Percentiles rank a stretch among this genome's conserved stretches.
Evolutionary conservation across 352 stramenopile genomes (phyloP).

Genomic region (Globisporangium cystogenes): DNA sequence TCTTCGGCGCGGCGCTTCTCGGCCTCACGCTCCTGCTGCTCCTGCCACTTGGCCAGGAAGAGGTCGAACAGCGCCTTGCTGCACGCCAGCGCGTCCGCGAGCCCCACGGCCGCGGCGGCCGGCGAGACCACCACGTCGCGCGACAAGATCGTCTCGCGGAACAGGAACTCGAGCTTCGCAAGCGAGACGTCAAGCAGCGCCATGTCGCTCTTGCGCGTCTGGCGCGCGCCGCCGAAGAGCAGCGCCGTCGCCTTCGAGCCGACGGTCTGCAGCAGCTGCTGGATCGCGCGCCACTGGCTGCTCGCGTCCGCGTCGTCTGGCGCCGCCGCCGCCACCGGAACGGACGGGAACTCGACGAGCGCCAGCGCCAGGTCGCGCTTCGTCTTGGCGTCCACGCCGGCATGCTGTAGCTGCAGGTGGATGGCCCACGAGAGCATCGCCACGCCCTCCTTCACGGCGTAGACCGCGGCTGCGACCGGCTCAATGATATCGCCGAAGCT

Average conservation of each 20-base stretch:
- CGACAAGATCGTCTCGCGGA: slow-evolving; percentile 29
- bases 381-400: slow-evolving; percentile 30
- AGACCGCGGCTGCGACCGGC: slow-evolving; percentile 68
- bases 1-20: slow-evolving; percentile 69
- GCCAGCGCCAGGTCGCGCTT: slow-evolving; percentile 48
- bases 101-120: slow-evolving; percentile 12
- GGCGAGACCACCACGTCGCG: slow-evolving; percentile 18
- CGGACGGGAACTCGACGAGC: slow-evolving; percentile 69
- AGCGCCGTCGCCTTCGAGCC: slow-evolving; percentile 35
- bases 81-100: slow-evolving; percentile 42
- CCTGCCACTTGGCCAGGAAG: slow-evolving; percentile 83
- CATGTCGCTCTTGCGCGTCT: slow-evolving; percentile 63
- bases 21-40: slow-evolving; percentile 75
- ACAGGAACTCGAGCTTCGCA: slow-evolving; percentile 63
- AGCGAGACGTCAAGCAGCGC: slow-evolving; percentile 64
- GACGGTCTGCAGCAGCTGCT: slow-evolving; percentile 48
- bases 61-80: slow-evolving; percentile 77
- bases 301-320: slow-evolving; percentile 2
- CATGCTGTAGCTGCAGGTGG: slow-evolving; percentile 45
- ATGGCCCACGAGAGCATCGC: slow-evolving; percentile 63
- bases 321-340: slow-evolving; percentile 15
- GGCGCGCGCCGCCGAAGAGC: slow-evolving; percentile 35
- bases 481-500: slow-evolving; percentile 85
- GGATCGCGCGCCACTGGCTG: slow-evolving; percentile 70
- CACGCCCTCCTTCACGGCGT: slow-evolving; percentile 84